phyloP scores from a whole-genome alignment of 495 filamentous ascomycete genomes.

The Hapsidospora chrysogenum region DNA sequence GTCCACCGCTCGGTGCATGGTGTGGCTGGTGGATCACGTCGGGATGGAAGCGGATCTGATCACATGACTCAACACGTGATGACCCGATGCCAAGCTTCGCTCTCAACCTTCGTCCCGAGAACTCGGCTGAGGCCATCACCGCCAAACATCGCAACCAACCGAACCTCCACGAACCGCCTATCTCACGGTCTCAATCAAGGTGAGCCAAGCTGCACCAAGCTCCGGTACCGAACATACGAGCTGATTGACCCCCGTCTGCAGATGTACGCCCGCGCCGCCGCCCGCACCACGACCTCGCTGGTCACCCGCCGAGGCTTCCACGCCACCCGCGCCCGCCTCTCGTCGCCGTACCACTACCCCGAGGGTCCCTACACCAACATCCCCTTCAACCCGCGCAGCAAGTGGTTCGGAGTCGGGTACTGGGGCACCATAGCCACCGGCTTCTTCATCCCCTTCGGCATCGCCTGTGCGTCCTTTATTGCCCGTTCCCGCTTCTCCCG shows the following conservation, averaged over 20 bases:
- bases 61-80: too few relatives aligned
- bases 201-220: too few relatives aligned
- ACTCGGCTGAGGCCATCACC: not conserved
- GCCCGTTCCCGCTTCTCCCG: too few relatives aligned
- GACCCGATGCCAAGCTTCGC: too few relatives aligned
- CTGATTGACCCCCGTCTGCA: slow-evolving; percentile 21
- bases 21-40: too few relatives aligned
- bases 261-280: slow-evolving; percentile 75
- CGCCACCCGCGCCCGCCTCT: slow-evolving; percentile 69
- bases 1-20: too few relatives aligned
- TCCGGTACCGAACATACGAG: slow-evolving; percentile 1
- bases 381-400: slow-evolving; percentile 88
- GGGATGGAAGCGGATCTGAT: too few relatives aligned
- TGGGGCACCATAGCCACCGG: slow-evolving; percentile 64
- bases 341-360: slow-evolving; percentile 92
- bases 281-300: slow-evolving; percentile 48
- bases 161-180: slow-evolving; percentile 7
- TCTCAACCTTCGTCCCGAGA: too few relatives aligned
- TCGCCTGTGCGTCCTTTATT: slow-evolving; percentile 54
- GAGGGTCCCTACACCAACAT: slow-evolving; percentile 90
- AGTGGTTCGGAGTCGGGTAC: slow-evolving; percentile 67
- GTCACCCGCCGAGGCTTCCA: slow-evolving; percentile 88
- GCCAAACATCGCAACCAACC: slow-evolving; percentile 1
- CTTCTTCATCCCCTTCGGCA: slow-evolving; percentile 65
- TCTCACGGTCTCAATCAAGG: slow-evolving; percentile 12